Evolutionary conservation across 202 grass and related monocot genomes (phyloP).

Genomic region (Carex arenaria): DNA sequence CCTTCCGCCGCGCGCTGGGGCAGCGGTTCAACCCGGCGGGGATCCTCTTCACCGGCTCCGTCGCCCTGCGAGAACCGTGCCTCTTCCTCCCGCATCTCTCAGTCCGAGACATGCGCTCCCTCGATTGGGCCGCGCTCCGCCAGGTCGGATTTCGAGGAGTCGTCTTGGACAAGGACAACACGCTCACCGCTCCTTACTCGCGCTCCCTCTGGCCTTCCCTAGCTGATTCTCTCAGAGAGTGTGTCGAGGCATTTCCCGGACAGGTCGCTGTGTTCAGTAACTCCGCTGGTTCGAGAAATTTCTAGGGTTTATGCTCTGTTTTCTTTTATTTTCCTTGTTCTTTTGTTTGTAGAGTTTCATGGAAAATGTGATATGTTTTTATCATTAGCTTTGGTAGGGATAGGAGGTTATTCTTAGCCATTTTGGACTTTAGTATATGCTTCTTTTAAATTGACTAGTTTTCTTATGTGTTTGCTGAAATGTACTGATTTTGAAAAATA

Average conservation of each 20-base stretch:
- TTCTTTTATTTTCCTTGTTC: not conserved
- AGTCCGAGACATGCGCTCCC: slow-evolving; percentile 65
- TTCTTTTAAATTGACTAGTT: not conserved
- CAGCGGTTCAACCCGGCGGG: slow-evolving; percentile 74
- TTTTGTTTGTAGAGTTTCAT: not conserved
- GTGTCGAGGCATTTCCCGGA: slow-evolving; percentile 63
- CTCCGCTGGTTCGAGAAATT: slow-evolving; percentile 53
- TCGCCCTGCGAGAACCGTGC: slow-evolving; percentile 47
- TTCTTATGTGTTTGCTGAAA: not conserved
- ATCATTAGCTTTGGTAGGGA: not conserved
- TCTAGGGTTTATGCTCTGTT: not conserved
- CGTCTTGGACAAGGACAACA: slow-evolving; percentile 99
- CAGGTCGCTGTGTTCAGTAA: slow-evolving; percentile 86
- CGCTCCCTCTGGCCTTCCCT: slow-evolving; percentile 71
- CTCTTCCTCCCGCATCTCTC: slow-evolving; percentile 73
- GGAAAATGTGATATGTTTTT: not conserved
- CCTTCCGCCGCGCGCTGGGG: slow-evolving; percentile 68
- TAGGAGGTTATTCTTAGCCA: not conserved
- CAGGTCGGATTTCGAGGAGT: slow-evolving; percentile 82
- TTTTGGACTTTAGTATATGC: not conserved
- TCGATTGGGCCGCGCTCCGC: slow-evolving; percentile 77
- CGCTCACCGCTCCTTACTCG: slow-evolving; percentile 73
- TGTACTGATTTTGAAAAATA: not conserved
- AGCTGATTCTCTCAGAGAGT: slow-evolving; percentile 46
- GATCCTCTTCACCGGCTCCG: slow-evolving; percentile 38